Conservation (phyloP, 352 stramenopile species). For the Globisporangium recalcitrans region DNA sequence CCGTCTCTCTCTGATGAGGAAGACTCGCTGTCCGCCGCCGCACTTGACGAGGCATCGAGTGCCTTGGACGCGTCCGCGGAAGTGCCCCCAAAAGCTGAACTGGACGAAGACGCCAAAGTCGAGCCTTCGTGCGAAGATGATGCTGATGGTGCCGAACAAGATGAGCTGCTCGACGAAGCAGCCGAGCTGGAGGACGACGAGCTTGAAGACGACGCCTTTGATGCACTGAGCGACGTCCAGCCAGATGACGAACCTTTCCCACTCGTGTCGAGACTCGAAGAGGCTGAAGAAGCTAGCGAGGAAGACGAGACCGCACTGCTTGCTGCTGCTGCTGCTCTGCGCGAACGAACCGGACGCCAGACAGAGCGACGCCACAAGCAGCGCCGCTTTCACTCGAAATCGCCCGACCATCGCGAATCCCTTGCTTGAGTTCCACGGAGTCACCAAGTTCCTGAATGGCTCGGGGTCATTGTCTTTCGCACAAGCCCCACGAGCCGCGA, state of each 20-base stretch:
- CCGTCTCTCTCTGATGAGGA: not conserved
- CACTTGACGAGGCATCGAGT: too few relatives aligned
- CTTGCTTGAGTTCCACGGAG: not conserved
- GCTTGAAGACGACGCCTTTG: not conserved
- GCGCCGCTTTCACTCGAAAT: slow-evolving; percentile 3
- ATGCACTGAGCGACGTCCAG: not conserved
- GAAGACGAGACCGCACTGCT: not conserved
- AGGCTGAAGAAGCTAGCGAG: not conserved
- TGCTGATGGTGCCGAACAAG: too few relatives aligned
- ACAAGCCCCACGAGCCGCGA: not conserved
- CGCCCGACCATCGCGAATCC: slow-evolving; percentile 7
- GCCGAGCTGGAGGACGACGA: not conserved
- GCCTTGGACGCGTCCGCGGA: too few relatives aligned
- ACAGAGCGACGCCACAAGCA: slow-evolving; percentile 5
- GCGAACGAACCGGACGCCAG: not conserved
- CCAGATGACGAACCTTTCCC: not conserved
- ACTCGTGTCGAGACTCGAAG: not conserved
- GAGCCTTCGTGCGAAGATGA: not conserved
- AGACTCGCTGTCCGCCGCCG: not conserved
- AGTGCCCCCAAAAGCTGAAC: not conserved
- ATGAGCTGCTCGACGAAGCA: too few relatives aligned
- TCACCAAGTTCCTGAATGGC: slow-evolving; percentile 3
- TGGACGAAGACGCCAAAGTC: not conserved
- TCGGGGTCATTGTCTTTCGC: not conserved
- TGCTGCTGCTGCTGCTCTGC: not conserved